phyloP scores from a whole-genome alignment of 2,329 filamentous ascomycete genomes.

The Colletotrichum scovillei region DNA sequence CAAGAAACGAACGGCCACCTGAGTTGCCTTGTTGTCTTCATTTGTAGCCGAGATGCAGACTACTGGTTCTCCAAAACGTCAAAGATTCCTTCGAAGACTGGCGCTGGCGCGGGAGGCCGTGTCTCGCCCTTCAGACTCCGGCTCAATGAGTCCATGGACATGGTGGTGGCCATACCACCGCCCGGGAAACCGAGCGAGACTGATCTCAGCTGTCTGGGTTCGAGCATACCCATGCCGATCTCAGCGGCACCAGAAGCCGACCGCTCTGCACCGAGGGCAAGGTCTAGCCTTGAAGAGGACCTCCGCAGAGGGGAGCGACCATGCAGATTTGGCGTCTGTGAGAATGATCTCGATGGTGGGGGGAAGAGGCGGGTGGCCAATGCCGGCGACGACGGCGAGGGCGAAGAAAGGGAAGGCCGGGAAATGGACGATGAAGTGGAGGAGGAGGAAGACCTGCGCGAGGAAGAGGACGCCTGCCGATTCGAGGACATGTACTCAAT shows the following conservation, averaged over 20 bases:
- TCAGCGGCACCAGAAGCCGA: slow-evolving; percentile 20
- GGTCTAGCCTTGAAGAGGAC: slow-evolving; percentile 20
- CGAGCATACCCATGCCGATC: slow-evolving; percentile 29
- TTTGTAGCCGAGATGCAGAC: not conserved
- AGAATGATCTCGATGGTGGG: not conserved
- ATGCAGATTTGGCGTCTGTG: slow-evolving; percentile 3
- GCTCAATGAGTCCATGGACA: slow-evolving; percentile 8
- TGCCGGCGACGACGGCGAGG: not conserved
- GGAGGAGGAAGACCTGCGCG: slow-evolving; percentile 2
- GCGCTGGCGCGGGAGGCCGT: not conserved
- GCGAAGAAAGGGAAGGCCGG: not conserved
- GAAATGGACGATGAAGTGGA: not conserved
- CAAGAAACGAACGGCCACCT: not conserved
- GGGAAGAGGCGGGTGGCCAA: not conserved
- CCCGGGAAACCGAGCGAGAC: not conserved
- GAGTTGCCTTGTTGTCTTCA: not conserved
- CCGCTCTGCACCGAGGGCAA: slow-evolving; percentile 28
- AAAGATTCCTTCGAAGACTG: slow-evolving; percentile 30
- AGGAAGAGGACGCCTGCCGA: not conserved
- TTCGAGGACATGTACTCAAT: slow-evolving; percentile 20
- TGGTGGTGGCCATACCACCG: not conserved
- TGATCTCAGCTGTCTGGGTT: slow-evolving; percentile 17
- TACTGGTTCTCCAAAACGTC: slow-evolving; percentile 30
- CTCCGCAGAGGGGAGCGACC: slow-evolving; percentile 13
- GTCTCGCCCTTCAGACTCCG: slow-evolving; percentile 5